Base-by-base conservation (phyloP, 495 filamentous ascomycete species). In the Podospora fimiseda region DNA sequence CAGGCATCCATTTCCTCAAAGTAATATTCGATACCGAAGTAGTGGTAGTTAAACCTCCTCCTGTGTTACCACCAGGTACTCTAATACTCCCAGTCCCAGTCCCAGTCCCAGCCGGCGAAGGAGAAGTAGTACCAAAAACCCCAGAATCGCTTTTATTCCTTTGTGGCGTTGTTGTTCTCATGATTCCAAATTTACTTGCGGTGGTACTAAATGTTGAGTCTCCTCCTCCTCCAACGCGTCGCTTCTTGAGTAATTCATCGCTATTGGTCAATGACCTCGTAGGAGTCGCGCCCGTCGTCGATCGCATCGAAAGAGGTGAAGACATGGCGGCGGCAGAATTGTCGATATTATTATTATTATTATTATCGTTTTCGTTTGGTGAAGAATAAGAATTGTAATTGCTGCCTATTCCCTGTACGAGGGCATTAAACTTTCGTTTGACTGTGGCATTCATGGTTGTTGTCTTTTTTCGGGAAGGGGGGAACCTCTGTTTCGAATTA, bases 401-500 rank as follows among this genome's bases (percentile, higher is more conserved):
- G 60, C 53, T 69, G 65, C 76, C 71, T 48, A 80, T 73, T 45
- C 75, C 73, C 53, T 76, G 75, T 13, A 80, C 59, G 14, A 80
- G 70, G 53, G 76, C 69, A 60, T 80, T 78, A 66, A 80, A 80
- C 61, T 80, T 80, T 43, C 78, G 67, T 63, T 80, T 80, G n/a
- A 68, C 65, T 9, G 72, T 77, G 49, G 72, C 63, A 62, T 80
- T 80, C 77, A 79, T 80, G 50, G 39, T 59, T 23, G 24, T 9
- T 1, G 14, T 8, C 22, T 36, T n/a, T 53, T 45, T 11, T 2
- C 14, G 38, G 18, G 20, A 30, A 16, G 22, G 15, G 40, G 37
- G 36, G 21, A 7, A 18, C 27, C 20, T 13, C 21, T 22, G 16
- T 14, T 49, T 14, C 16, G 36, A 20, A 27, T 15, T 39, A 42